Evolutionary conservation across 495 filamentous ascomycete species (phyloP), one percentile per base, ranked within the genome.

Genomic region (Amorphotheca resinae): DNA sequence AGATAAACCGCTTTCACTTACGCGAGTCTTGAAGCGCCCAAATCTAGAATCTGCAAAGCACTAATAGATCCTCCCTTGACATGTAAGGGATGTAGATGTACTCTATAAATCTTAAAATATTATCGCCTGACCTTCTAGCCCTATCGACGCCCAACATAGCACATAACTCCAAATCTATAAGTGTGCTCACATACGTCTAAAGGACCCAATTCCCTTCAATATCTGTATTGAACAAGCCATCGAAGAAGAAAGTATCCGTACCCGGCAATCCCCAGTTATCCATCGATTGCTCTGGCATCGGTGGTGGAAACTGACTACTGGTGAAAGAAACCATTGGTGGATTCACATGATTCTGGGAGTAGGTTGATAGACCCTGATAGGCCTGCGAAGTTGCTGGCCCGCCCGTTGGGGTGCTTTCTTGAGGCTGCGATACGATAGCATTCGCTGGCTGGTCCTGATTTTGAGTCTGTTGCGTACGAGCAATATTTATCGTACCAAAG

Each of bases 401-500:
- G 6, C 22, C 11, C 14, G 22, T 39, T 6, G 38, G 8, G 4
- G 16, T 11, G 17, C 33, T 9, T 22, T 18, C 12, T n/a, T 31
- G 3, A 3, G 32, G 33, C 11, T 18, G 20, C 11, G 22, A 28
- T 23, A 9, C 8, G 6, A 36, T 18, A 22, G 21, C 15, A 26
- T n/a, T 39, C 8, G 15, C 12, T 22, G n/a, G 12, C 28, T 30
- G 23, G 20, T 9, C 2, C 17, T 26, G 22, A 25, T n/a, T 14
- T 17, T 7, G 15, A n/a, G 26, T 33, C 17, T 36, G 16, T 26
- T 61, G 58, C 32, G 63, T 39, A 21, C 52, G 41, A 3, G 45
- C 59, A 36, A 76, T 67, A 23, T 59, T 63, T 36, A 70, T 59
- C 1, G 63, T 67, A 17, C 65, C 67, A 4, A 69, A 55, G 26